Conservation (phyloP, 2,329 filamentous ascomycete species). For the Penicillium sp. region DNA sequence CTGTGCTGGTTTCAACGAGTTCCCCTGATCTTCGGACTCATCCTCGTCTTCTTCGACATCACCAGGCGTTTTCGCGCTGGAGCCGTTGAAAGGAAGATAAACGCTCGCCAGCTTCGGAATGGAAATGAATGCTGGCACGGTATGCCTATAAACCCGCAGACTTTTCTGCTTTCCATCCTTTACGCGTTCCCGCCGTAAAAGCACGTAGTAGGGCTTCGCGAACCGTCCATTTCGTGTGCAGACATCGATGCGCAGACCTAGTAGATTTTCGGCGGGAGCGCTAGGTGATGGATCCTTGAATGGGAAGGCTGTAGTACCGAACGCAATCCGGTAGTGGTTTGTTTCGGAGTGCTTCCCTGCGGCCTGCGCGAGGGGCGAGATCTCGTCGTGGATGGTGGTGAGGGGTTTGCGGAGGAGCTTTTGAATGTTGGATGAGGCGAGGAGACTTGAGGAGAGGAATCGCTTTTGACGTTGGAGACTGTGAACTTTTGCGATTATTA, state of each 20-base stretch:
- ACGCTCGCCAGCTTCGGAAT: constrained; percentile 37
- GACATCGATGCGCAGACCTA: constrained; percentile 46
- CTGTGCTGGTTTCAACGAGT: constrained; percentile 14
- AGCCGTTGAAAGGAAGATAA: constrained; percentile 31
- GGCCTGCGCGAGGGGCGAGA: constrained; percentile 34
- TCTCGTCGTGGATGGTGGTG: constrained; percentile 19
- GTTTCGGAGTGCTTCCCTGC: constrained; percentile 34
- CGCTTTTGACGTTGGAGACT: constrained; percentile 40
- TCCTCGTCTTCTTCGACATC: not conserved
- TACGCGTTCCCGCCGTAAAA: constrained; percentile 34
- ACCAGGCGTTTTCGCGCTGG: not conserved
- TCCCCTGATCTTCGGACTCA: constrained; percentile 10
- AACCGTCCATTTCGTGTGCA: constrained; percentile 41
- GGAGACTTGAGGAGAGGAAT: constrained; percentile 42
- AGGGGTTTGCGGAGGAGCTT: constrained; percentile 26
- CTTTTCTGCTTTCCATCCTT: constrained; percentile 18
- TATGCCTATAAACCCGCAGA: constrained; percentile 43
- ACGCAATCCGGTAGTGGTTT: constrained; percentile 47
- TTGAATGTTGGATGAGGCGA: constrained; percentile 41
- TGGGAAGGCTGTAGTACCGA: constrained; percentile 47
- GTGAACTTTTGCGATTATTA: constrained; percentile 36
- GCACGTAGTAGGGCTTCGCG: constrained; percentile 45
- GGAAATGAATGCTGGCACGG: constrained; percentile 47
- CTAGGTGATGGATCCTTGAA: constrained; percentile 46
- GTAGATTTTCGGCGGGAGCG: constrained; percentile 25